Evolutionary conservation across 2,329 filamentous ascomycete species (phyloP), one percentile per base, ranked within the genome.

Genomic region (Cryphonectria japonica): DNA sequence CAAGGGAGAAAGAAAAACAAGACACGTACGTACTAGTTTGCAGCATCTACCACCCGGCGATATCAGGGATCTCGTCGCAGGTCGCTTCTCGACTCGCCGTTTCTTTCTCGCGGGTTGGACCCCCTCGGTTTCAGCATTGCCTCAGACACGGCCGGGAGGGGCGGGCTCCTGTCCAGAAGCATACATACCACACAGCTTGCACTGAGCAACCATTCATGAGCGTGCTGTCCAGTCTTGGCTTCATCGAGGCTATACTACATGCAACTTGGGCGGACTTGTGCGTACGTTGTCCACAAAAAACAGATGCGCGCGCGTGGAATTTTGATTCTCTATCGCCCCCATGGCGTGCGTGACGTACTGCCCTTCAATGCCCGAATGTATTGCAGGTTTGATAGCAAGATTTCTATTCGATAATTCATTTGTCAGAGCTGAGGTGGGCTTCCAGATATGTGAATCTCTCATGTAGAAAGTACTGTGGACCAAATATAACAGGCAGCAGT

Each of bases 71-170:
- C 50, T 19, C 43, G 60, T 57, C 54, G 29, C 61, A 61, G 54
- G 54, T 32, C 63, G 60, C 68, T 41, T 26, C 59, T 46, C 70
- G 52, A 68, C 68, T 72, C 60, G 52, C 34, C n/a, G 46, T 43
- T 64, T 37, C 34, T 65, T 62, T 37, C 29, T 60, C 64, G 52
- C 43, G 62, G 37, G 43, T 63, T 60, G 69, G 73, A 59, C 71
- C 73, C 41, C 67, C 72, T 71, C 66, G 71, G 81, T 83, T 83
- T 83, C 82, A 83, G 78, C 76, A 78, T 76, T 83, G 82, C 81
- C 80, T 83, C 81, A 83, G 75, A 75, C 75, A 70, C 68, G 73
- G 74, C 61, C n/a, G 41, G n/a, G 41, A 43, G 61, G 61, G 61
- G 19, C 9, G 46, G 46, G 8, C 34, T 41, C 60, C 60, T 39